Percentiles rank a stretch among this genome's conserved stretches.
Conservation (phyloP, 2,329 filamentous ascomycete genomes). For the Pseudodiploospora longispora region DNA sequence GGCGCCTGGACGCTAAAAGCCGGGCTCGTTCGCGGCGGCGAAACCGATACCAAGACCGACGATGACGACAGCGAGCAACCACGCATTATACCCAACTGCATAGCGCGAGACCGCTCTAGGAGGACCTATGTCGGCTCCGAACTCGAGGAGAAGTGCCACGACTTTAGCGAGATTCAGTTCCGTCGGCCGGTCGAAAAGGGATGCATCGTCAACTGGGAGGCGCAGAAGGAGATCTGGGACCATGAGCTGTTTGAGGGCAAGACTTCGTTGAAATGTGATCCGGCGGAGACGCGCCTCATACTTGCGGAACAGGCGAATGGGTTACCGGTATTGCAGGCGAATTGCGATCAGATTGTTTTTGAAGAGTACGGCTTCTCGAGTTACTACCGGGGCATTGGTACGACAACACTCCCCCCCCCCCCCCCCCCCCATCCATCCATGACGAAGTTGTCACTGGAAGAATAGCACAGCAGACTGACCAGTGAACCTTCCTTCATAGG, state of each 20-base stretch:
- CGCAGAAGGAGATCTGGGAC: constrained; percentile 93
- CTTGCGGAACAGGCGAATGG: constrained; percentile 82
- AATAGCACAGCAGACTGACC: no score
- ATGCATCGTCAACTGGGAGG: constrained; percentile 94
- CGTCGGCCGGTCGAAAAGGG: constrained; percentile 88
- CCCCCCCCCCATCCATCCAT: neutral
- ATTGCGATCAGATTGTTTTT: constrained; percentile 94
- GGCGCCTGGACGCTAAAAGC: constrained; percentile 89
- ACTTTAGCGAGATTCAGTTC: constrained; percentile 85
- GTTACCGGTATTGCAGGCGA: constrained; percentile 70
- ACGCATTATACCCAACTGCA: constrained; percentile 74
- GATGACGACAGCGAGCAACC: constrained; percentile 45
- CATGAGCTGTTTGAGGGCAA: constrained; percentile 69
- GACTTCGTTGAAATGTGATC: constrained; percentile 62
- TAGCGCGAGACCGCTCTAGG: constrained; percentile 73
- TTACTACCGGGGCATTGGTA: constrained; percentile 70
- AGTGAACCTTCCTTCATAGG: constrained; percentile 35
- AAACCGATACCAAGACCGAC: constrained; percentile 11
- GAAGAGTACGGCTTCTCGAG: constrained; percentile 92
- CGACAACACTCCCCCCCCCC: constrained; percentile 8
- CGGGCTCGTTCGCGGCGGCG: constrained; percentile 55
- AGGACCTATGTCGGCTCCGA: constrained; percentile 75
- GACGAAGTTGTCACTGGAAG: no score
- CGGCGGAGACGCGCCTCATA: constrained; percentile 72
- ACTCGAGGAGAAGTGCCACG: constrained; percentile 65